These are phyloP conservation scores for Escovopsis sp. DNA, from an alignment of 2,329 filamentous ascomycete genomes.

Conservation along the genomic window DNA sequence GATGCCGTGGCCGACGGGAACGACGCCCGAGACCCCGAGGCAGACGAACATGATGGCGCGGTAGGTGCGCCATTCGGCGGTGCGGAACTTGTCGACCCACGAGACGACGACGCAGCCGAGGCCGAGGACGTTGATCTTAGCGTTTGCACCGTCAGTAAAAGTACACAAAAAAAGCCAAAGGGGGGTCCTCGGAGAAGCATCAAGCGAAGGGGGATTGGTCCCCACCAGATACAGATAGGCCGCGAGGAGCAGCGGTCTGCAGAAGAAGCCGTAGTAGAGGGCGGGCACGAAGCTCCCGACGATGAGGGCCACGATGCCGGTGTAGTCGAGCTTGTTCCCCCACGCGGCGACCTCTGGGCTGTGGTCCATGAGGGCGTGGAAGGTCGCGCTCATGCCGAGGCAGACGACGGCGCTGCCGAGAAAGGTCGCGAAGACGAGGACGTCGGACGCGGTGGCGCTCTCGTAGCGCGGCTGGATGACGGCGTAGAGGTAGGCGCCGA, in stretches of 20 bases:
- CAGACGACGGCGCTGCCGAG: constrained; percentile 60
- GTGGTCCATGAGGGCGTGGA: constrained; percentile 76
- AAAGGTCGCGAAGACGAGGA: constrained; percentile 65
- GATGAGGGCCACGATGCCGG: constrained; percentile 84
- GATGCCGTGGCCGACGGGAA: constrained; percentile 71
- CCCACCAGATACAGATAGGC: constrained; percentile 64
- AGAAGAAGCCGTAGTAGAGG: constrained; percentile 76
- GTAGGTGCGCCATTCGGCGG: constrained; percentile 70
- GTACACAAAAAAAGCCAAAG: neutral
- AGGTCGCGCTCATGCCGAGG: constrained; percentile 70
- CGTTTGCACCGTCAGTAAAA: constrained; percentile 5
- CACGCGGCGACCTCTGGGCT: constrained; percentile 61
- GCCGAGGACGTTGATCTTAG: constrained; percentile 63
- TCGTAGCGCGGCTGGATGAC: constrained; percentile 51
- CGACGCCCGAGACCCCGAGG: constrained; percentile 68
- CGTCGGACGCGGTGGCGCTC: constrained; percentile 45
- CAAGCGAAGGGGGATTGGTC: constrained; percentile 5
- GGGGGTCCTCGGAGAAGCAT: neutral
- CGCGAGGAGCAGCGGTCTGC: constrained; percentile 47
- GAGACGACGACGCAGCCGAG: constrained; percentile 63
- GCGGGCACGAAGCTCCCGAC: constrained; percentile 83
- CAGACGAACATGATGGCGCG: constrained; percentile 80
- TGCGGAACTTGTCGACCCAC: constrained; percentile 69
- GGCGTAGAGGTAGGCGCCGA: constrained; percentile 38
- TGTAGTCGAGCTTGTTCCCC: constrained; percentile 89